phyloP scores from a whole-genome alignment of 306 rosid genomes.

The Cyclanthera cordifolia region DNA sequence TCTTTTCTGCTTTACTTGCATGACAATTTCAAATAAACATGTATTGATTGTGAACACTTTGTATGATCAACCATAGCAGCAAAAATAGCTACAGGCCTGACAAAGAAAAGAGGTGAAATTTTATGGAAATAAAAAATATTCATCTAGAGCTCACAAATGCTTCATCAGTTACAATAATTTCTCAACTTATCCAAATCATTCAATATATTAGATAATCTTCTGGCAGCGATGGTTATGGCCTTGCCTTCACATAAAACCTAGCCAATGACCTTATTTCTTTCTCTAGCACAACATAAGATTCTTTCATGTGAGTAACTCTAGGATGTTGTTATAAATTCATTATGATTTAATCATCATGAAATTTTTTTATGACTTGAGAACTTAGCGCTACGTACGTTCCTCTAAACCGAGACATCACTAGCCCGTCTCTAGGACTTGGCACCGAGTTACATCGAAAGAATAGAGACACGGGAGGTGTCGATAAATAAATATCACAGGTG shows the following conservation, averaged over 20 bases:
- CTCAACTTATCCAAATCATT: slow-evolving; percentile 48
- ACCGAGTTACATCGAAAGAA: too few species aligned
- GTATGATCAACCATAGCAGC: too few species aligned
- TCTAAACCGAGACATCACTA: too few species aligned
- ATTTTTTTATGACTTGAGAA: too few species aligned
- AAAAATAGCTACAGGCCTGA: too few species aligned
- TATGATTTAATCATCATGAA: not conserved
- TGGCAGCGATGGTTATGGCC: slow-evolving; percentile 77
- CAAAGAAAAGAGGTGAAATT: not conserved
- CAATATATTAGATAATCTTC: slow-evolving; percentile 56
- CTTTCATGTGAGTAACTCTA: slow-evolving; percentile 34
- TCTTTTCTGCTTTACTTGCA: too few species aligned
- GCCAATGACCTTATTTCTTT: slow-evolving; percentile 80
- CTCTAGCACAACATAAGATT: slow-evolving; percentile 60
- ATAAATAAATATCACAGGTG: too few species aligned
- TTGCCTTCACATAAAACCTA: slow-evolving; percentile 66
- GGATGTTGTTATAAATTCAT: slow-evolving; percentile 10
- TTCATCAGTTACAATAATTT: slow-evolving; percentile 18
- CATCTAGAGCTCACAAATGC: not conserved
- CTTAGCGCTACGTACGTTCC: too few species aligned
- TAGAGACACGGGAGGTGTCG: too few species aligned
- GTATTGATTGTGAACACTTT: too few species aligned
- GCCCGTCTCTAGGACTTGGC: too few species aligned
- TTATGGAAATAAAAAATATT: not conserved
- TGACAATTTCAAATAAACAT: too few species aligned